Percentiles rank a stretch among this genome's conserved stretches.
phyloP scores from a whole-genome alignment of 495 filamentous ascomycete genomes.

The Hypoxylon intermedium region DNA sequence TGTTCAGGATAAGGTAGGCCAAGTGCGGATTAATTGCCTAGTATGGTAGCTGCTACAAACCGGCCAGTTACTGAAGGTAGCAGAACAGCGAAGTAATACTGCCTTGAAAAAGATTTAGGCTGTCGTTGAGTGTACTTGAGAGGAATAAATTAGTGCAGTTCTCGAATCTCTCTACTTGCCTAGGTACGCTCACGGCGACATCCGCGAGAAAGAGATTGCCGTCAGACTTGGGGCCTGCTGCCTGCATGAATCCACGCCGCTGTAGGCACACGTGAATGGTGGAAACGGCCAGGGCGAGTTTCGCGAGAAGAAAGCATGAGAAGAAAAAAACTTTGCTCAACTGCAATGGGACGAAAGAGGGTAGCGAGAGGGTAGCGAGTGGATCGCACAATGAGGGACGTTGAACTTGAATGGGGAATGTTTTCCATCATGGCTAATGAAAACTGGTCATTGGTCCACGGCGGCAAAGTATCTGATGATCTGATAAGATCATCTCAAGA shows the following conservation, averaged over 20 bases:
- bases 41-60: constrained; percentile 10
- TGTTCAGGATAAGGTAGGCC: too few species aligned
- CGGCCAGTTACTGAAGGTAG: neutral
- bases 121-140: neutral
- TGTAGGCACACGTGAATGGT: constrained; percentile 4
- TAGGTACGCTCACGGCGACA: neutral
- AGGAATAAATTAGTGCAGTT: too few species aligned
- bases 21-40: constrained; percentile 15
- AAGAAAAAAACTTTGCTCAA: constrained; percentile 7
- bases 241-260: constrained; percentile 14
- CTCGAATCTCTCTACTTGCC: neutral
- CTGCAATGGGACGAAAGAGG: constrained; percentile 11
- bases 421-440: neutral
- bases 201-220: neutral
- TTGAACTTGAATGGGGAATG: neutral
- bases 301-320: neutral
- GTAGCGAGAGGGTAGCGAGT: neutral
- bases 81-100: neutral
- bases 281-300: neutral
- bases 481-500: constrained; percentile 54
- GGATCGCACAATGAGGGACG: neutral
- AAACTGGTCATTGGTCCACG: neutral
- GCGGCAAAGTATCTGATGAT: constrained; percentile 52
- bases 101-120: neutral
- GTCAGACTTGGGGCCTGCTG: neutral